phyloP scores from a whole-genome alignment of 805 yeast genomes.

The Cephaloascus fragrans region DNA sequence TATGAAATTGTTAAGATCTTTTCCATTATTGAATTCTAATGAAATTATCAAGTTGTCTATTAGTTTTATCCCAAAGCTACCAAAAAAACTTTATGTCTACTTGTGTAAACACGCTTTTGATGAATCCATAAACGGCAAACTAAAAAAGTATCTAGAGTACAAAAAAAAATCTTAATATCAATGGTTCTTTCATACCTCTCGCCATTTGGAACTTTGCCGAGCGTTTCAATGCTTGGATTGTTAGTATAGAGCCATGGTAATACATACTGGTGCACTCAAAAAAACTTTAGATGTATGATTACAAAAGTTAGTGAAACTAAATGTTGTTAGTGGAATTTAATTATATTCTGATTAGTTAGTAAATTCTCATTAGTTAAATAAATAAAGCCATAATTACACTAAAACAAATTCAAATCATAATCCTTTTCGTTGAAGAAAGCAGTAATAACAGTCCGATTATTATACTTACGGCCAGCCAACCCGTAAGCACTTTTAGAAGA shows the following conservation, averaged over 20 bases:
- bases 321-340: background rate
- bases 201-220: no score
- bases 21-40: conserved; percentile 63
- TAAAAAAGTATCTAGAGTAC: conserved; percentile 4
- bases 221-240: no score
- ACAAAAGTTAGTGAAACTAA: background rate
- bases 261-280: no score
- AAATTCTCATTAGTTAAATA: background rate
- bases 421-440: conserved; percentile 53
- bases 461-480: conserved; percentile 57
- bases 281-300: no score
- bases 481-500: conserved; percentile 49
- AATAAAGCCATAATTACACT: background rate
- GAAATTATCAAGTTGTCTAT: conserved; percentile 71
- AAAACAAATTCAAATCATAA: conserved; percentile 30
- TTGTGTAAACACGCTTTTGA: conserved; percentile 59
- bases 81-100: conserved; percentile 53
- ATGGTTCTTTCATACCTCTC: no score
- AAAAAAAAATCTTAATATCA: background rate
- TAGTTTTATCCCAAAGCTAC: conserved; percentile 69
- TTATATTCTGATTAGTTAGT: background rate
- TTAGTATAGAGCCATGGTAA: no score
- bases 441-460: conserved; percentile 60
- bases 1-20: conserved; percentile 62
- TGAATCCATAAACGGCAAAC: conserved; percentile 16